Evolutionary conservation across 2,329 filamentous ascomycete species (phyloP).

Genomic region (Metarhizium album): DNA sequence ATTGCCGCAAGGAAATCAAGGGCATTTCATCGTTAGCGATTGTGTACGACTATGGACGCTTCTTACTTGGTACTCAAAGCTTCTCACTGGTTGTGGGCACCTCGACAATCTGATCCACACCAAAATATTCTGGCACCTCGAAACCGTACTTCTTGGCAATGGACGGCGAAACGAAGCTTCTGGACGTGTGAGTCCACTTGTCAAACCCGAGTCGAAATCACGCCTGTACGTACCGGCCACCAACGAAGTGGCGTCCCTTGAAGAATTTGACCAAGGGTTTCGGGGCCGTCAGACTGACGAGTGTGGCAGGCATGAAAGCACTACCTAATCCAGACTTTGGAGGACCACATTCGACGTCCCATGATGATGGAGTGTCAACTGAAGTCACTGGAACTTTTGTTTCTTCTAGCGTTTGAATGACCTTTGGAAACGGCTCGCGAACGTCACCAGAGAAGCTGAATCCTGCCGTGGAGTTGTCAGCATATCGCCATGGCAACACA

Average conservation of each 20-base stretch:
- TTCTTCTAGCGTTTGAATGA: conserved; percentile 67
- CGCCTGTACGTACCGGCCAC: conserved; percentile 53
- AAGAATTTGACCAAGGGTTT: conserved; percentile 84
- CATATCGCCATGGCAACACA: background rate
- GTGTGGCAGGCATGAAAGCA: conserved; percentile 65
- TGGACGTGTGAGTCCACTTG: conserved; percentile 9
- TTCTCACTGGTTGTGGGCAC: conserved; percentile 42
- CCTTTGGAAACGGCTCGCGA: conserved; percentile 77
- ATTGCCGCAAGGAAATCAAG: background rate
- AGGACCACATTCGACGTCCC: conserved; percentile 84
- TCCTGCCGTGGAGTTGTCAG: conserved; percentile 32
- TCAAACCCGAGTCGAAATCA: background rate
- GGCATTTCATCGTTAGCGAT: background rate
- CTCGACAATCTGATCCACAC: conserved; percentile 83
- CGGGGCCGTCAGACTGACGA: conserved; percentile 86
- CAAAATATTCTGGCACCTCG: conserved; percentile 72
- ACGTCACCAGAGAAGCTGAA: conserved; percentile 91
- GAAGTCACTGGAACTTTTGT: conserved; percentile 69
- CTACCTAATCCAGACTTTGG: conserved; percentile 66
- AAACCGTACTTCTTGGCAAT: conserved; percentile 81
- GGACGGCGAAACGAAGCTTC: conserved; percentile 64
- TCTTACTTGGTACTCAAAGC: conserved; percentile 28
- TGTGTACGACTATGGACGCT: background rate
- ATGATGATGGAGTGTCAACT: conserved; percentile 88
- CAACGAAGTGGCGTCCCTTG: conserved; percentile 80